Percentiles rank a stretch among this genome's conserved stretches.
Evolutionary conservation across 2,329 filamentous ascomycete species (phyloP).

Genomic region (Ophiocordyceps sinensis): DNA sequence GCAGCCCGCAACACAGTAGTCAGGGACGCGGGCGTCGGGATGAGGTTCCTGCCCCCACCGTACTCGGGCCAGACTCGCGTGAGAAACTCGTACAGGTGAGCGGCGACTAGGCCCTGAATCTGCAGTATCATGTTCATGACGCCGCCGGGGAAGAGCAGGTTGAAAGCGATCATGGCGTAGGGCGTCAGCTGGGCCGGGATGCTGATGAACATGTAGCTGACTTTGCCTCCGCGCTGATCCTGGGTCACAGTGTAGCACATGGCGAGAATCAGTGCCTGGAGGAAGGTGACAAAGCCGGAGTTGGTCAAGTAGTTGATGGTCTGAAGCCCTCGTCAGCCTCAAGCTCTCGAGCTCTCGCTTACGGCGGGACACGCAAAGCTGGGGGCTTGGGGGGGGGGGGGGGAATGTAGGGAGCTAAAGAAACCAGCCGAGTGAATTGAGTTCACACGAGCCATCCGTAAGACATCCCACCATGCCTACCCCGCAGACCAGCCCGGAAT

Average conservation of each 20-base stretch:
- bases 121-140: constrained; percentile 44
- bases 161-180: constrained; percentile 62
- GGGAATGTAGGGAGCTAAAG: constrained; percentile 45
- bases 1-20: constrained; percentile 46
- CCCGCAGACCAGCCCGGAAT: constrained; percentile 49
- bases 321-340: constrained; percentile 10
- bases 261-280: constrained; percentile 58
- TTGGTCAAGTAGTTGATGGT: constrained; percentile 17
- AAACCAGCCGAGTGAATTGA: constrained; percentile 46
- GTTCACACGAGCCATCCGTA: constrained; percentile 53
- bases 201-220: constrained; percentile 67
- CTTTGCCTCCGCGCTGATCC: constrained; percentile 64
- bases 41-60: constrained; percentile 64
- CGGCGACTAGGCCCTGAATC: constrained; percentile 66
- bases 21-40: constrained; percentile 61
- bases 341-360: not conserved
- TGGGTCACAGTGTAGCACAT: constrained; percentile 75
- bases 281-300: constrained; percentile 29
- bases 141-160: constrained; percentile 50
- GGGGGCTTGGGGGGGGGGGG: constrained; percentile 4
- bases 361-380: constrained; percentile 2
- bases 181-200: constrained; percentile 75
- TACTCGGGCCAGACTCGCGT: constrained; percentile 80
- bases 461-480: constrained; percentile 64
- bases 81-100: constrained; percentile 83